Evolutionary conservation across 176 grass and related monocot species (phyloP).

Genomic region (Musa acuminata): DNA sequence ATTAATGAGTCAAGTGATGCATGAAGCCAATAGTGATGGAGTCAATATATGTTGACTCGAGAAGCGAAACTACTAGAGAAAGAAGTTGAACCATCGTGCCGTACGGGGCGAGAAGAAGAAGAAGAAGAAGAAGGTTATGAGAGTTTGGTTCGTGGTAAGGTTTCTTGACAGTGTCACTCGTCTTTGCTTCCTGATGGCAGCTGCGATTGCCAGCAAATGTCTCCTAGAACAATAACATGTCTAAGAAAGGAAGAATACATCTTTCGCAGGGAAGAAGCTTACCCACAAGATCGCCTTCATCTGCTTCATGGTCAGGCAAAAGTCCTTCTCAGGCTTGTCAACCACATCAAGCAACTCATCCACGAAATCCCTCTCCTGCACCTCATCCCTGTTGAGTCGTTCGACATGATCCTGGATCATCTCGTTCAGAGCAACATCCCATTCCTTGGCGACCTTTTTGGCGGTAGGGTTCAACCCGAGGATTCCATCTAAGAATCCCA

Average conservation of each 20-base stretch:
- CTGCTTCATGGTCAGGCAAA: neutral
- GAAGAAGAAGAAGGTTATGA: too few relatives aligned
- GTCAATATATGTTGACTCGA: too few relatives aligned
- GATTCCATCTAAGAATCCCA: conserved; percentile 7
- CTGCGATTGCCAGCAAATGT: neutral
- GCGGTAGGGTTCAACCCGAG: conserved; percentile 3
- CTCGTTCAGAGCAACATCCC: conserved; percentile 4
- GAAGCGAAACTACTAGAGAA: too few relatives aligned
- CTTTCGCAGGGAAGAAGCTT: neutral
- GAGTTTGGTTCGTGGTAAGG: too few relatives aligned
- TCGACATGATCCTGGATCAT: conserved; percentile 18
- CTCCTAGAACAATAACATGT: neutral
- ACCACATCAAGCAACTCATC: conserved; percentile 18
- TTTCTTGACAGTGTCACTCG: too few relatives aligned
- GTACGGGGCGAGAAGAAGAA: too few relatives aligned
- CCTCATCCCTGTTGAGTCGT: neutral
- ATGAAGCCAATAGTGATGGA: too few relatives aligned
- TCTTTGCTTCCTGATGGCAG: too few relatives aligned
- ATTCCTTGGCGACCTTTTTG: neutral
- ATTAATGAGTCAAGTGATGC: too few relatives aligned
- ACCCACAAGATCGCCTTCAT: neutral
- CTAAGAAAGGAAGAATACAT: neutral
- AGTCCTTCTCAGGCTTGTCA: neutral
- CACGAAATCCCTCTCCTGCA: conserved; percentile 1
- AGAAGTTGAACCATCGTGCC: too few relatives aligned